phyloP scores from a whole-genome alignment of 2,329 filamentous ascomycete genomes.

The Diaporthe capsici region DNA sequence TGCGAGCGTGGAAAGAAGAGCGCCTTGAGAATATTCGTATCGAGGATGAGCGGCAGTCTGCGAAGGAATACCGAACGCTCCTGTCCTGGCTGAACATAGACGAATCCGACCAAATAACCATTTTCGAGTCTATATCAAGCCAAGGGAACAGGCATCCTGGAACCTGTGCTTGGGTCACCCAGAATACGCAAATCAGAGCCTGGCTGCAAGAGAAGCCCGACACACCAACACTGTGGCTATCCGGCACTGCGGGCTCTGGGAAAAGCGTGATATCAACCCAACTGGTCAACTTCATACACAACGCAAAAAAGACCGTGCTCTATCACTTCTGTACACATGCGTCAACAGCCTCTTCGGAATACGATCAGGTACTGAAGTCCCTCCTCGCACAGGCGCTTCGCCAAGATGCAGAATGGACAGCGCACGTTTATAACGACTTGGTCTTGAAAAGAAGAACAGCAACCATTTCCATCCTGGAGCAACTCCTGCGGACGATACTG shows the following conservation, averaged over 20 bases:
- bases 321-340: slow-evolving; percentile 53
- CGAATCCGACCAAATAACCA: slow-evolving; percentile 49
- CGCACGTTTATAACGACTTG: slow-evolving; percentile 47
- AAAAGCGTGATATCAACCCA: slow-evolving; percentile 54
- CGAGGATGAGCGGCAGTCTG: slow-evolving; percentile 45
- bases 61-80: slow-evolving; percentile 47
- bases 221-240: slow-evolving; percentile 45
- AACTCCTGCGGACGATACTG: slow-evolving; percentile 43
- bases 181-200: slow-evolving; percentile 46
- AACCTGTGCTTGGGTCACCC: slow-evolving; percentile 53
- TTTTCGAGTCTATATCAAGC: slow-evolving; percentile 48
- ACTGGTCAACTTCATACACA: slow-evolving; percentile 49
- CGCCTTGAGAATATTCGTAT: slow-evolving; percentile 42
- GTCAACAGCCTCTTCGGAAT: slow-evolving; percentile 49
- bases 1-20: slow-evolving; percentile 47
- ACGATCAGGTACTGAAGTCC: slow-evolving; percentile 51
- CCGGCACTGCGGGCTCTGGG: slow-evolving; percentile 53
- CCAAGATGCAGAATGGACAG: slow-evolving; percentile 45
- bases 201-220: slow-evolving; percentile 47
- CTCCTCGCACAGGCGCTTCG: slow-evolving; percentile 51
- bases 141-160: slow-evolving; percentile 48
- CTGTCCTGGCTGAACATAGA: slow-evolving; percentile 50
- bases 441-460: slow-evolving; percentile 45
- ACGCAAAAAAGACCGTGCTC: slow-evolving; percentile 41
- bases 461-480: slow-evolving; percentile 44